These are phyloP conservation scores for Zoysia japonica DNA, from an alignment of 176 grass and related monocot species.

Conservation along the genomic window DNA sequence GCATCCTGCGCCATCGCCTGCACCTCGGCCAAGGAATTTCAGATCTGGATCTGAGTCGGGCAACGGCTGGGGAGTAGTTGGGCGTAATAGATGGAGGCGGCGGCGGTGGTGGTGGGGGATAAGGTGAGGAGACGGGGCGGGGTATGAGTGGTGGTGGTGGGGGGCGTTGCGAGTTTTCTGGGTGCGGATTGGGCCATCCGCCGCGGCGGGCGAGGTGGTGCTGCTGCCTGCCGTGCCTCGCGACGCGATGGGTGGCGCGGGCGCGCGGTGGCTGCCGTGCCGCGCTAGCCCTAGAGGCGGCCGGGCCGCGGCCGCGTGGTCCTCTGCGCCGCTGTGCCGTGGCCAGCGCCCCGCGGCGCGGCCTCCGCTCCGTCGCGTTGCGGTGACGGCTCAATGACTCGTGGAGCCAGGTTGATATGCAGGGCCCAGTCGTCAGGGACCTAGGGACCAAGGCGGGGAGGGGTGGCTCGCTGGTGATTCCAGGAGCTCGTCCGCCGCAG, in stretches of 20 bases:
- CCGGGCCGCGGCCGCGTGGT: conserved; percentile 40
- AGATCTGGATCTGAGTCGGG: conserved; percentile 47
- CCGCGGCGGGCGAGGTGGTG: conserved; percentile 28
- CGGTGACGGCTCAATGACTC: background rate
- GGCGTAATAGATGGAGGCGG: conserved; percentile 36
- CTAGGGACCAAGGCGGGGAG: too few species aligned
- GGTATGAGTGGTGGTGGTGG: conserved; percentile 46
- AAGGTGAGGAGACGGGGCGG: conserved; percentile 30
- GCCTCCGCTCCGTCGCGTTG: background rate
- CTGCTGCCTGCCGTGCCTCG: conserved; percentile 15
- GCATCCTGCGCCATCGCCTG: conserved; percentile 37
- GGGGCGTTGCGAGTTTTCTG: conserved; percentile 48
- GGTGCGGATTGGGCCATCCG: conserved; percentile 43
- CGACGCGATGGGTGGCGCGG: conserved; percentile 23
- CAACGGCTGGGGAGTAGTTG: conserved; percentile 16
- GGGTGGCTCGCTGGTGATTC: background rate
- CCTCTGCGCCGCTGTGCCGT: conserved; percentile 17
- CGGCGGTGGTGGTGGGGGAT: conserved; percentile 49
- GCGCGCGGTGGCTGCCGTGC: conserved; percentile 37
- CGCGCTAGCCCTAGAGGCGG: conserved; percentile 29
- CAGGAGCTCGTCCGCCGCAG: too few species aligned
- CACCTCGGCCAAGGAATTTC: conserved; percentile 20
- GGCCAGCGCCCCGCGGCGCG: background rate
- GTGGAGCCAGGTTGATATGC: background rate
- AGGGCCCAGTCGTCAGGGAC: background rate